A percentile compares a stretch with the other conserved stretches of the same genome.
These are phyloP conservation scores for Phytophthora constricta DNA, from an alignment of 352 stramenopile genomes.

Conservation along the genomic window DNA sequence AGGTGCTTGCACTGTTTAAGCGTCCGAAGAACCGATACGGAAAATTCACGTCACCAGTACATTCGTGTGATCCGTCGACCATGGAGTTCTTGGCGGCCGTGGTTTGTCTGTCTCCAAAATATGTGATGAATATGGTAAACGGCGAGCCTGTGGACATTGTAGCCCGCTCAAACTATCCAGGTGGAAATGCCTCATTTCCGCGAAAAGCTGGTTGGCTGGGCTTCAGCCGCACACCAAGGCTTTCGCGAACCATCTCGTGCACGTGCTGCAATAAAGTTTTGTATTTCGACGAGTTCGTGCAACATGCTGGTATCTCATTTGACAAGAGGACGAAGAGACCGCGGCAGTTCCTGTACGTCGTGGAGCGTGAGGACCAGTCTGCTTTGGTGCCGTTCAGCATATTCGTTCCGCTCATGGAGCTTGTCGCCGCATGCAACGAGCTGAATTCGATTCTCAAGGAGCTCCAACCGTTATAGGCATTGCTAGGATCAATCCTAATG, in stretches of 20 bases:
- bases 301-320: conserved; percentile 32
- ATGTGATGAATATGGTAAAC: conserved; percentile 43
- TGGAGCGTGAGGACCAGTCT: conserved; percentile 30
- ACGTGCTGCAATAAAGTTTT: conserved; percentile 30
- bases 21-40: conserved; percentile 14
- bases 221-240: conserved; percentile 16
- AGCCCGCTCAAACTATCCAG: conserved; percentile 21
- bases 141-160: conserved; percentile 33
- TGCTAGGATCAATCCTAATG: too few species aligned
- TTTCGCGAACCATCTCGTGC: conserved; percentile 15
- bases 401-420: conserved; percentile 23
- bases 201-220: conserved; percentile 38
- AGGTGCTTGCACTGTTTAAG: conserved; percentile 34
- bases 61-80: conserved; percentile 1
- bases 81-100: conserved; percentile 32
- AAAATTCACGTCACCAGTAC: conserved; percentile 11
- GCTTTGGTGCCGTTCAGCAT: conserved; percentile 26
- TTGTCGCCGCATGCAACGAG: background rate
- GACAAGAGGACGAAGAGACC: conserved; percentile 16
- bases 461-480: background rate
- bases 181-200: conserved; percentile 25
- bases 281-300: conserved; percentile 27
- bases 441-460: conserved; percentile 11
- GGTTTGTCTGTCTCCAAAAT: conserved; percentile 39
- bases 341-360: conserved; percentile 32